A percentile compares a stretch with the other conserved stretches of the same genome.
Conservation (phyloP, 257 asterid genomes). For the Solanum verrucosum region DNA sequence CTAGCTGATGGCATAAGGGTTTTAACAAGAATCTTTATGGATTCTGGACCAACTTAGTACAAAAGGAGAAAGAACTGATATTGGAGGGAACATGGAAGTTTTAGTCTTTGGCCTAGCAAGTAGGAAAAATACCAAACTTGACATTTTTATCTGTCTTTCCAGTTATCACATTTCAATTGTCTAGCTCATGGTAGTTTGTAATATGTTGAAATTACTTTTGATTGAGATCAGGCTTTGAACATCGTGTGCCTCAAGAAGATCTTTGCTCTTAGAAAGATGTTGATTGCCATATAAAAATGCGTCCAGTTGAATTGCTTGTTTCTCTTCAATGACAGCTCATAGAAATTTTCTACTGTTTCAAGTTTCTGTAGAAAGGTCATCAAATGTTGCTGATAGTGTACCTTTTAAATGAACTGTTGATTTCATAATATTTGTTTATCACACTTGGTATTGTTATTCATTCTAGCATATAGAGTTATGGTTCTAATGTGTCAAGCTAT, state of each 20-base stretch:
- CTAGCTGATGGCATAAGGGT: not conserved
- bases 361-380: not conserved
- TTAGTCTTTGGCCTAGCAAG: not conserved
- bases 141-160: not conserved
- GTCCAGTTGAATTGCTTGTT: not conserved
- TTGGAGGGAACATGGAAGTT: not conserved
- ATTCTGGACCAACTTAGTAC: not conserved
- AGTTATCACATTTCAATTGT: not conserved
- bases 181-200: not conserved
- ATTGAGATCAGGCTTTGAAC: not conserved
- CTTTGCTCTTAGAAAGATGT: not conserved
- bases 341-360: not conserved
- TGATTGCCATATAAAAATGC: not conserved
- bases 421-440: not conserved
- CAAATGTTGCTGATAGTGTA: not conserved
- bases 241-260: not conserved
- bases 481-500: not conserved
- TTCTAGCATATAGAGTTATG: not conserved
- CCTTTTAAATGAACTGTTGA: not conserved
- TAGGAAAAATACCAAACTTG: not conserved
- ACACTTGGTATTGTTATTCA: not conserved
- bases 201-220: not conserved
- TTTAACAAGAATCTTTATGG: not conserved
- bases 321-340: not conserved
- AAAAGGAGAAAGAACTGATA: not conserved